Base-by-base conservation (phyloP, 768 basidiomycete genomes). In the Suillus paluster region DNA sequence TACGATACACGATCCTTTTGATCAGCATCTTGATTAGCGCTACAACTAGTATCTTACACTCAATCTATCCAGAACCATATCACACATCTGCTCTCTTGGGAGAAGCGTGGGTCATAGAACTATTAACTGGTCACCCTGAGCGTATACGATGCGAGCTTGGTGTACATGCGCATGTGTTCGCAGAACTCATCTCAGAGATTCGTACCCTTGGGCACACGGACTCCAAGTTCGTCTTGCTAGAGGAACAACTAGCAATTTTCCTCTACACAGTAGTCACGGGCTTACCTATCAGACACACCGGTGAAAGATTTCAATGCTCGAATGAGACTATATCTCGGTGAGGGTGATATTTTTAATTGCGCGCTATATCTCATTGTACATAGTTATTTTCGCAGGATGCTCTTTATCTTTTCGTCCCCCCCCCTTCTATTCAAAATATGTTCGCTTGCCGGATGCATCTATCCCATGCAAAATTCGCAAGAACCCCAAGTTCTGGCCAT, bases 241-340 rank as follows among this genome's bases (percentile, higher is more conserved):
- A 78, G 27, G 79, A 81, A 54, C 75, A 80, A 58, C 54, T 79
- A 14, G 75, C 76, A 0, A 77, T 80, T 23, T 80, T 80, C 59
- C 71, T 80, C 17, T 62, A 68, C 9, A 65, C 72, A 45, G 65
- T 67, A 7, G 64, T 68, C 1, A 77, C 72, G 36, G 77, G 77
- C 4, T 44, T 64, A 17, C 57, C 69, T 1, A 71, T 68, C 61
- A 54, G 66, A 9, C 67, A 74, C 45, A 62, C 76, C 41, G 70
- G 73, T 53, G 79, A 80, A 54, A 58, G 69, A 15, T 80, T 81
- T 62, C 80, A 81, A 63, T 57, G 70, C 4, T 75, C 75, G 65
- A 74, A 70, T 12, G 77, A 76, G 27, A 80, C 78, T 1, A 75
- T 80, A 19, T 76, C 73, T n/a, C 71, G 73, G 78, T 76, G 56